phyloP scores from a whole-genome alignment of 169 alveolate species.

The Plasmodium gallinaceum region DNA sequence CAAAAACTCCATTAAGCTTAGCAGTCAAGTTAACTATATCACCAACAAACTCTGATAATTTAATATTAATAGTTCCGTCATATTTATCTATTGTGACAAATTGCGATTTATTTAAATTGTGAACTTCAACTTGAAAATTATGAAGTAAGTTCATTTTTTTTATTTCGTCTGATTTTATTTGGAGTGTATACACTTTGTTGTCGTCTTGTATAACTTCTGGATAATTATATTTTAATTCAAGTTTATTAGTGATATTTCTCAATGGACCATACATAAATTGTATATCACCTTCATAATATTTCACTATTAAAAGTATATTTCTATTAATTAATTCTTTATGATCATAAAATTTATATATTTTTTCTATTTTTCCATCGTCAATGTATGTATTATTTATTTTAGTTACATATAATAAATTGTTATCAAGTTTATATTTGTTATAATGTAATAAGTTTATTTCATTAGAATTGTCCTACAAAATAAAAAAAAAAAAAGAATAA shows the following conservation, averaged over 20 bases:
- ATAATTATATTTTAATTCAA: conserved; percentile 44
- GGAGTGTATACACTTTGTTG: conserved; percentile 23
- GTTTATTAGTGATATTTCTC: conserved; percentile 29
- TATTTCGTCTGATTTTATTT: conserved; percentile 63
- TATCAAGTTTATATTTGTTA: conserved; percentile 26
- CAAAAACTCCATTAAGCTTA: conserved; percentile 74
- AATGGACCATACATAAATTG: conserved; percentile 33
- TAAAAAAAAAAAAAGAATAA: background rate
- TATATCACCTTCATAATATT: conserved; percentile 40
- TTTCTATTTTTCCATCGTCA: conserved; percentile 33
- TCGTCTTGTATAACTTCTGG: conserved; percentile 56
- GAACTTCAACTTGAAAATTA: conserved; percentile 55
- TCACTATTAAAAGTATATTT: conserved; percentile 51
- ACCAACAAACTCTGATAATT: conserved; percentile 67
- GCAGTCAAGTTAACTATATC: conserved; percentile 53
- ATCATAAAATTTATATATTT: conserved; percentile 63
- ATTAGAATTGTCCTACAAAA: conserved; percentile 34
- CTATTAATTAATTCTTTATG: conserved; percentile 48
- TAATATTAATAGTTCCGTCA: conserved; percentile 48
- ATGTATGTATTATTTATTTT: conserved; percentile 63
- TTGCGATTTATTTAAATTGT: conserved; percentile 48
- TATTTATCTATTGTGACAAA: conserved; percentile 55
- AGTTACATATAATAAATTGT: conserved; percentile 36
- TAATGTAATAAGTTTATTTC: conserved; percentile 40
- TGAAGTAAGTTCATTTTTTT: conserved; percentile 63